These are phyloP conservation scores for Geotrichum armillariae DNA, from an alignment of 1,139 yeast species.

Conservation along the genomic window DNA sequence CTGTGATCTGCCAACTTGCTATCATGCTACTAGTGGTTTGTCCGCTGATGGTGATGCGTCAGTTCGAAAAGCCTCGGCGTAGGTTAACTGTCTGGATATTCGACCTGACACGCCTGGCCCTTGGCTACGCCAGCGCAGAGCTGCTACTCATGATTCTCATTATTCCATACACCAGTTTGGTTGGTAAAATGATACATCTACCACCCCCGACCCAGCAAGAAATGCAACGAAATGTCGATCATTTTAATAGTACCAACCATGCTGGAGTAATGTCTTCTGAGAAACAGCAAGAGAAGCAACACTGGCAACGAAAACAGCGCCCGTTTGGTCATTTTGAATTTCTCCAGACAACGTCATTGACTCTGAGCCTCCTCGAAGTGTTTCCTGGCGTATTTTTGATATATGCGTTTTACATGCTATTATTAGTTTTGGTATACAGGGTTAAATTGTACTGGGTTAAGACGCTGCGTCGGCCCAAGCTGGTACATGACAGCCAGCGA, in stretches of 20 bases:
- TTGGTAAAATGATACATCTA: background rate
- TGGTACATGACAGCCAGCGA: slow-evolving; percentile 2
- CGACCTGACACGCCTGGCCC: slow-evolving; percentile 16
- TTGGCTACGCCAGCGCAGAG: slow-evolving; percentile 22
- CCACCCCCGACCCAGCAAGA: slow-evolving; percentile 1
- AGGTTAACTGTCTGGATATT: slow-evolving; percentile 22
- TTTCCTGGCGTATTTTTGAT: slow-evolving; percentile 22
- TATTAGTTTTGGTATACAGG: slow-evolving; percentile 10
- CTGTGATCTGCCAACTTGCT: slow-evolving; percentile 17
- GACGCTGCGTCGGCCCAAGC: slow-evolving; percentile 2
- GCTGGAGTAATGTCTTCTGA: too few relatives aligned
- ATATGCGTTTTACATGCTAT: slow-evolving; percentile 11
- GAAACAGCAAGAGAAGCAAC: background rate
- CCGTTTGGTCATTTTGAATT: background rate
- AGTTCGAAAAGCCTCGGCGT: slow-evolving; percentile 21
- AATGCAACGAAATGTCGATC: too few relatives aligned
- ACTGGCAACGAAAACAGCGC: background rate
- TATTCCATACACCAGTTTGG: slow-evolving; percentile 13
- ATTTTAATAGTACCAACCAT: too few relatives aligned
- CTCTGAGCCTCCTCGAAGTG: slow-evolving; percentile 12
- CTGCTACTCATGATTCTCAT: slow-evolving; percentile 16
- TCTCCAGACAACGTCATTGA: slow-evolving; percentile 16
- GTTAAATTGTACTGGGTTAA: slow-evolving; percentile 12
- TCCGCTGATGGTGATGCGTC: slow-evolving; percentile 19
- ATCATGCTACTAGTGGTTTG: slow-evolving; percentile 13